Conservation (phyloP, 2,329 filamentous ascomycete genomes). For the Volutella citrinella region DNA sequence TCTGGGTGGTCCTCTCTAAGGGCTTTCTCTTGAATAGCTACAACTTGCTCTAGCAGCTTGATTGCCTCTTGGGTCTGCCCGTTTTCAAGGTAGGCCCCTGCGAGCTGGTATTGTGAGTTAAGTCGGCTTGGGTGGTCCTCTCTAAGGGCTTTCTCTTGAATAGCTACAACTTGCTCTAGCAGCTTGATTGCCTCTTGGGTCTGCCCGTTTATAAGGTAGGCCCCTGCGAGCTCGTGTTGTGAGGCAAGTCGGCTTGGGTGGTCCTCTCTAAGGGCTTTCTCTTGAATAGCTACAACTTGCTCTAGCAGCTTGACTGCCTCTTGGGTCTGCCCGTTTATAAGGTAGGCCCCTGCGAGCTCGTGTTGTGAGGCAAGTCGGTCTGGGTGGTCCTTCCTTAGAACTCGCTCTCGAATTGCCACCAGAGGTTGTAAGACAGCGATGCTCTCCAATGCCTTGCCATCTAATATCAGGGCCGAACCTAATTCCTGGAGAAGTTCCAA, state of each 20-base stretch:
- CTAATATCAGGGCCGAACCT: too few relatives aligned
- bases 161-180: not conserved
- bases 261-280: not conserved
- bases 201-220: not conserved
- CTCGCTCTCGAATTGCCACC: not conserved
- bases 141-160: not conserved
- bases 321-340: accelerated
- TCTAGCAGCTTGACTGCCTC: constrained; percentile 3
- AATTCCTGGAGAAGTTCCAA: constrained; percentile 3
- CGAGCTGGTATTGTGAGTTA: not conserved
- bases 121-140: not conserved
- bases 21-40: too few relatives aligned
- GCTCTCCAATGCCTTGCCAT: too few relatives aligned
- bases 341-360: not conserved
- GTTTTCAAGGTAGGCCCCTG: too few relatives aligned
- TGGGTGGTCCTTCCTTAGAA: not conserved
- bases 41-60: too few relatives aligned
- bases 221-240: not conserved
- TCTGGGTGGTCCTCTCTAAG: not conserved
- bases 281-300: not conserved
- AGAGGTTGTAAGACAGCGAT: constrained; percentile 4
- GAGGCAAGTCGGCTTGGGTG: not conserved
- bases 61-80: too few relatives aligned
- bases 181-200: not conserved
- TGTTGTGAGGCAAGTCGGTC: not conserved